A percentile compares a stretch with the other conserved stretches of the same genome.
Conservation (phyloP, 306 rosid species). For the Styphnolobium japonicum region DNA sequence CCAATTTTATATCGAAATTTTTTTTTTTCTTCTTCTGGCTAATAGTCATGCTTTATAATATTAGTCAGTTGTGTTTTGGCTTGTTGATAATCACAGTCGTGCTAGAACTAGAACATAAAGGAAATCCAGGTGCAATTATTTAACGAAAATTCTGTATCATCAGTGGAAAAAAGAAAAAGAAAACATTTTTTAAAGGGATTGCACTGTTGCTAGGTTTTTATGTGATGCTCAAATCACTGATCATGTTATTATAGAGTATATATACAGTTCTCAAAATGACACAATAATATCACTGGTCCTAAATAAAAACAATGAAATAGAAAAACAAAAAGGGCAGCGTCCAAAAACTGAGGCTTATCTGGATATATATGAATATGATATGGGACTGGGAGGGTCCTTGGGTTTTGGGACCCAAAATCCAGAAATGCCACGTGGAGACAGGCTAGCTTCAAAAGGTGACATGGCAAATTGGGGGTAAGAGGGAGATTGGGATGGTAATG, state of each 20-base stretch:
- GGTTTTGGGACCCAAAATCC: slow-evolving; percentile 20
- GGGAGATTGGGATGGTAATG: background rate
- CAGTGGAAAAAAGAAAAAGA: background rate
- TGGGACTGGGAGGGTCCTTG: background rate
- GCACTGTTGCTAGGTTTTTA: background rate
- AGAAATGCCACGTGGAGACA: slow-evolving; percentile 45
- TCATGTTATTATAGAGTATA: background rate
- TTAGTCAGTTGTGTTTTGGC: background rate
- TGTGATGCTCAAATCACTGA: background rate
- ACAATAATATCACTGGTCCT: background rate
- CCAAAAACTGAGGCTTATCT: slow-evolving; percentile 31
- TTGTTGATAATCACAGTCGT: background rate
- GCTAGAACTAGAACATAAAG: background rate
- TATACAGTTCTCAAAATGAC: background rate
- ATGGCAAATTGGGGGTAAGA: slow-evolving; percentile 33
- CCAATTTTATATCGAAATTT: background rate
- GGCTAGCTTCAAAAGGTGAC: slow-evolving; percentile 34
- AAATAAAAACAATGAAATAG: background rate
- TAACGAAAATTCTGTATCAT: background rate
- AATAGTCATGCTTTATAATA: background rate
- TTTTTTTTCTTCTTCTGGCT: background rate
- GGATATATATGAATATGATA: background rate
- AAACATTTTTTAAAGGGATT: background rate
- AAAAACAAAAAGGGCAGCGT: background rate
- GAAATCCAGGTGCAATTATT: slow-evolving; percentile 3